Evolutionary conservation across 1,284 basidiomycete species (phyloP).

Genomic region (Fomitiporia mediterranea): DNA sequence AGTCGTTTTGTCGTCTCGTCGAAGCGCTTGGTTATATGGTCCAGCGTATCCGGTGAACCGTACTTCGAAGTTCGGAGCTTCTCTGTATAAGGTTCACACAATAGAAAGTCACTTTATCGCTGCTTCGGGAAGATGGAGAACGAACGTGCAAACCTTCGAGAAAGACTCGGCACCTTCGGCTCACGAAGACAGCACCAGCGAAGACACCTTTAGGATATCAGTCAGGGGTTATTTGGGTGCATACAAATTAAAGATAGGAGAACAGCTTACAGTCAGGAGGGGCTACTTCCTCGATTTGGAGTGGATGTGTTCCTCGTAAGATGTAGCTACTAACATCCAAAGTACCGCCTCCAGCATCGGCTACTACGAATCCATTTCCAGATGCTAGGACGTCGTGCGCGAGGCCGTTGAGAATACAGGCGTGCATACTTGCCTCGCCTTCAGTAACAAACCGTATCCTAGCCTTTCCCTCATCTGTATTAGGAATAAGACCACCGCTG

Average conservation of each 20-base stretch:
- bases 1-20: conserved; percentile 77
- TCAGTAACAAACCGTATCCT: conserved; percentile 75
- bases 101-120: not conserved
- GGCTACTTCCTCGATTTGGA: conserved; percentile 74
- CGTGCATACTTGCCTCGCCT: conserved; percentile 75
- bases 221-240: not conserved
- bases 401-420: conserved; percentile 68
- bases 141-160: conserved; percentile 46
- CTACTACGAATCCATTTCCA: conserved; percentile 69
- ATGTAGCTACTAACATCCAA: conserved; percentile 75
- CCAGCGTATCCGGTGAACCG: conserved; percentile 59
- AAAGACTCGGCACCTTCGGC: conserved; percentile 61
- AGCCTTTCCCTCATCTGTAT: conserved; percentile 64
- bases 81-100: conserved; percentile 40
- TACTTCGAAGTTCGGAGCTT: conserved; percentile 69
- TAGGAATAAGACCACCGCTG: conserved; percentile 60
- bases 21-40: conserved; percentile 68
- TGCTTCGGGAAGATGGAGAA: conserved; percentile 1
- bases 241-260: not conserved
- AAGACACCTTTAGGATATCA: conserved; percentile 50
- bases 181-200: conserved; percentile 77
- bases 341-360: conserved; percentile 76
- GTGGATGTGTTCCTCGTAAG: conserved; percentile 57
- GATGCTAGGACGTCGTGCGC: conserved; percentile 69
- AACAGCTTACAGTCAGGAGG: conserved; percentile 68